phyloP scores from a whole-genome alignment of 257 asterid genomes.

The Scutellaria minor region DNA sequence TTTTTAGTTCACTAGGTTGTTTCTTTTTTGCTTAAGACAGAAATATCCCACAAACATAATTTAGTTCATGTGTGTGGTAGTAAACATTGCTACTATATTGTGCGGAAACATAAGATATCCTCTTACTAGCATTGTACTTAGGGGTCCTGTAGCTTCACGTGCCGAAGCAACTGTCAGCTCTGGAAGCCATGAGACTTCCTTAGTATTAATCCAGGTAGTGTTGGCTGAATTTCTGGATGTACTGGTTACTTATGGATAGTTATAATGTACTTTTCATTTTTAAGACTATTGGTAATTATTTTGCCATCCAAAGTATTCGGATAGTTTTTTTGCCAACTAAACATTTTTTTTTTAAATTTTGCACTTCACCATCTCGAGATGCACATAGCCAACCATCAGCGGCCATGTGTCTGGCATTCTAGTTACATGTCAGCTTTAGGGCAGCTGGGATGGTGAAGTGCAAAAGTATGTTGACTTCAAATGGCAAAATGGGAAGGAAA shows the following conservation, averaged over 20 bases:
- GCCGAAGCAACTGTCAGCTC: background rate
- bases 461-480: too few relatives aligned
- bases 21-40: background rate
- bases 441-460: too few relatives aligned
- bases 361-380: too few relatives aligned
- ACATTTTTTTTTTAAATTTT: too few relatives aligned
- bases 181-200: background rate
- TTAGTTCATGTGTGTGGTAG: conserved; percentile 16
- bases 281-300: background rate
- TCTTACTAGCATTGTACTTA: background rate
- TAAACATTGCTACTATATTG: conserved; percentile 2
- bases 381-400: too few relatives aligned
- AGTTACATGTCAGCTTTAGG: too few relatives aligned
- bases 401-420: too few relatives aligned
- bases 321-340: too few relatives aligned
- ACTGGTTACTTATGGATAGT: background rate
- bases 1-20: conserved; percentile 2
- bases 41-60: conserved; percentile 24
- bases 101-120: background rate
- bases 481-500: too few relatives aligned
- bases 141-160: background rate
- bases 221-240: background rate
- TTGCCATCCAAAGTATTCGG: too few relatives aligned
- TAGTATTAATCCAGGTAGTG: background rate
- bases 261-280: background rate